Evolutionary conservation across 495 filamentous ascomycete species (phyloP), one percentile per base, ranked within the genome.

Genomic region (Podospora sp.): DNA sequence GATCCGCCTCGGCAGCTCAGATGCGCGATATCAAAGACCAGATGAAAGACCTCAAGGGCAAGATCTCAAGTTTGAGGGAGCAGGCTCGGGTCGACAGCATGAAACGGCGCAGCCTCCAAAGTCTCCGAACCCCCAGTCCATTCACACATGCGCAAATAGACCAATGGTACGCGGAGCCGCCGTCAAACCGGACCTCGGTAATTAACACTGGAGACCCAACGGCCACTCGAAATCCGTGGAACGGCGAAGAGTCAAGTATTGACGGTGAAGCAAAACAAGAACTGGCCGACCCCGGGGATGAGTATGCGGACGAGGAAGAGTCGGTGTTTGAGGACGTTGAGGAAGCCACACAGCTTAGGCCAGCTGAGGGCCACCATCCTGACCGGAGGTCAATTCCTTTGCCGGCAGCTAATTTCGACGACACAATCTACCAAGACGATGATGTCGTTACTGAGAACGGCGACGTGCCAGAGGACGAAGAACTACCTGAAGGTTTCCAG

Each of bases 11-110:
- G 18, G 86, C 88, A 35, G 81, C 85, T 26, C 91, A 93, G 71
- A 92, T 96, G 78, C 86, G 91, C 25, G 91, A 92, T 73, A 82
- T 98, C 18, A 90, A 91, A 61, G 90, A 94, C 68, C 93, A 99
- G 79, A 95, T 98, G 90, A 89, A 94, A 69, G 93, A 93, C 69
- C 81, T 99, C 25, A 93, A 94, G 71, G 95, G 94, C 60, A 92
- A 93, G 70, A 92, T 99, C 22, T 96, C 94, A 4, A 90, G 83
- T 12, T 78, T 99, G 35, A 88, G 94, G 66, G 87, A 93, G 69
- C 90, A 93, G 74, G 90, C 90, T 6, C 87, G 91, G 58, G 91
- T 91, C 67, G 95, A 97, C 71, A 91, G 85, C 67, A 77, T 97
- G 68, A 90, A 91, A 68, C 85, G 95, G 52, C 87, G 90, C 58